Conservation (phyloP, 1,139 yeast genomes). For the Candida tropicalis region DNA sequence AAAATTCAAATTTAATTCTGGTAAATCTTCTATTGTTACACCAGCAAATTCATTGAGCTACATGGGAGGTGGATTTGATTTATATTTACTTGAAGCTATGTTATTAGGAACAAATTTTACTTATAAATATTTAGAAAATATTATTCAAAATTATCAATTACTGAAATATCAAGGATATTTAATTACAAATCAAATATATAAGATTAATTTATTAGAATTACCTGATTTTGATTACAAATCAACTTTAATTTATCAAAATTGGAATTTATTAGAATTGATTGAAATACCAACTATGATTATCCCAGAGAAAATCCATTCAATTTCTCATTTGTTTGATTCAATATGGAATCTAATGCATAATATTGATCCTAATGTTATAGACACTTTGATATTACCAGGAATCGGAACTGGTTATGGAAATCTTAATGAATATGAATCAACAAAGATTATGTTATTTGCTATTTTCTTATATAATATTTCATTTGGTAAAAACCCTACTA, state of each 20-base stretch:
- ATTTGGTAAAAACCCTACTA: constrained; percentile 6
- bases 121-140: constrained; percentile 18
- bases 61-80: constrained; percentile 34
- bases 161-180: constrained; percentile 22
- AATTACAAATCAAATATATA: constrained; percentile 21
- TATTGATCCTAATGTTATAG: constrained; percentile 1
- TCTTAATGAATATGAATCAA: constrained; percentile 20
- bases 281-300: constrained; percentile 21
- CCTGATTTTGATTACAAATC: constrained; percentile 11
- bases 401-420: constrained; percentile 33
- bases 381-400: constrained; percentile 29
- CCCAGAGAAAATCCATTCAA: constrained; percentile 17
- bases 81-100: constrained; percentile 22
- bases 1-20: constrained; percentile 4
- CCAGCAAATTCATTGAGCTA: constrained; percentile 29
- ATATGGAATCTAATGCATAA: constrained; percentile 25
- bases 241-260: constrained; percentile 14
- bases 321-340: constrained; percentile 19
- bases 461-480: constrained; percentile 20
- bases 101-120: constrained; percentile 12
- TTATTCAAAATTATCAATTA: constrained; percentile 20
- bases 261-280: constrained; percentile 15
- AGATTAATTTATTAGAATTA: constrained; percentile 13
- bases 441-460: constrained; percentile 26
- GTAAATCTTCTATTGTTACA: constrained; percentile 19